Conservation (phyloP, 768 basidiomycete genomes). For the Fomitopsis pulvina region DNA sequence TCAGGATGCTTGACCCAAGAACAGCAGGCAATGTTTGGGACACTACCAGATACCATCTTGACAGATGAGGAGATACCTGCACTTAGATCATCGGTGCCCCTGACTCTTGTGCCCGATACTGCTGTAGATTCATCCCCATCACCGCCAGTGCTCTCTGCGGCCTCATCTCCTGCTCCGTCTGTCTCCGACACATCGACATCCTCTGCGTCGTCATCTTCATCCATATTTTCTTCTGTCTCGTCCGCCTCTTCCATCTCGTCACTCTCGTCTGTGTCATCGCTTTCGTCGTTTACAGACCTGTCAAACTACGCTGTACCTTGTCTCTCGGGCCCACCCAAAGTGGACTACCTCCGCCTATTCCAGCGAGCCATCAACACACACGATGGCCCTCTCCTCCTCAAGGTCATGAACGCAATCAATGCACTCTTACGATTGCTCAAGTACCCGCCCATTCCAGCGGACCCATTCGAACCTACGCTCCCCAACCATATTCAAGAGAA, state of each 20-base stretch:
- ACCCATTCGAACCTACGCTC: conserved; percentile 38
- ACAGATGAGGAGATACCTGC: conserved; percentile 15
- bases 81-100: neutral
- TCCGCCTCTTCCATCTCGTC: conserved; percentile 28
- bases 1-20: conserved; percentile 62
- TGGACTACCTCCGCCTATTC: conserved; percentile 49
- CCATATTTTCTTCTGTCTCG: conserved; percentile 20
- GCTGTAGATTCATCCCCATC: conserved; percentile 8
- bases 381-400: conserved; percentile 68
- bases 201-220: conserved; percentile 22
- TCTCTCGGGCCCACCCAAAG: conserved; percentile 10
- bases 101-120: neutral
- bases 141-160: conserved; percentile 1
- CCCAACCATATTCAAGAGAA: conserved; percentile 44
- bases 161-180: conserved; percentile 9
- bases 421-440: conserved; percentile 55
- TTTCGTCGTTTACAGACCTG: conserved; percentile 22
- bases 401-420: conserved; percentile 58
- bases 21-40: conserved; percentile 62
- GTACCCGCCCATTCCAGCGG: conserved; percentile 50
- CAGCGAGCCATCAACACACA: conserved; percentile 63
- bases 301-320: conserved; percentile 7
- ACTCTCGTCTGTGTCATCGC: conserved; percentile 25
- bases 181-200: conserved; percentile 31
- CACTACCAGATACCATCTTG: conserved; percentile 41